Percentiles rank a stretch among this genome's conserved stretches.
These are phyloP conservation scores for Hanseniaspora jakobsenii DNA, from an alignment of 805 yeast genomes.

Conservation along the genomic window DNA sequence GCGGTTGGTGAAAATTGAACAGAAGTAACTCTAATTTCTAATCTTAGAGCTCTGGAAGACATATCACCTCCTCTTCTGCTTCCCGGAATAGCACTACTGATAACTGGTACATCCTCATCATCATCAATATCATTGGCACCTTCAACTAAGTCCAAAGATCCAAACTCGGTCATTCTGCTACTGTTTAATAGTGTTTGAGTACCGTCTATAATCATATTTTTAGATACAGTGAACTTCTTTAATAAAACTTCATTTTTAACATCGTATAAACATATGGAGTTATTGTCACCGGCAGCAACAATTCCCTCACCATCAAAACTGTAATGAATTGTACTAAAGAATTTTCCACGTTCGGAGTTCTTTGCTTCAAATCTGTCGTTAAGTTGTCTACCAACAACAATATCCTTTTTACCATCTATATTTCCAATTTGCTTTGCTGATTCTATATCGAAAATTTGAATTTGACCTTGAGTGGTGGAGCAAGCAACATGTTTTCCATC, in stretches of 20 bases:
- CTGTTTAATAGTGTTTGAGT: constrained; percentile 71
- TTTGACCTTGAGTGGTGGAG: constrained; percentile 76
- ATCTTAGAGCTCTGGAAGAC: constrained; percentile 59
- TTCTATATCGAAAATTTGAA: constrained; percentile 72
- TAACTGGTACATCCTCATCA: constrained; percentile 50
- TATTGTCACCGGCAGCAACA: constrained; percentile 88
- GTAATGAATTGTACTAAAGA: constrained; percentile 68
- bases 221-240: constrained; percentile 70
- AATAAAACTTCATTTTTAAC: constrained; percentile 75
- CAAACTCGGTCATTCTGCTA: constrained; percentile 74
- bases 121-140: constrained; percentile 82
- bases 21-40: constrained; percentile 70
- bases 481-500: constrained; percentile 88
- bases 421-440: constrained; percentile 67
- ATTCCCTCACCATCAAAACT: constrained; percentile 81
- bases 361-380: constrained; percentile 73
- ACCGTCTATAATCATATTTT: constrained; percentile 84
- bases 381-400: constrained; percentile 70
- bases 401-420: constrained; percentile 77
- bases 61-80: constrained; percentile 70
- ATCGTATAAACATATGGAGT: constrained; percentile 84
- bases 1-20: constrained; percentile 83
- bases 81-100: constrained; percentile 57
- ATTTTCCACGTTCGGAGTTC: constrained; percentile 73
- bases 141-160: constrained; percentile 71